Evolutionary conservation across 2,329 filamentous ascomycete species (phyloP).

Genomic region (Apiospora phragmitis): DNA sequence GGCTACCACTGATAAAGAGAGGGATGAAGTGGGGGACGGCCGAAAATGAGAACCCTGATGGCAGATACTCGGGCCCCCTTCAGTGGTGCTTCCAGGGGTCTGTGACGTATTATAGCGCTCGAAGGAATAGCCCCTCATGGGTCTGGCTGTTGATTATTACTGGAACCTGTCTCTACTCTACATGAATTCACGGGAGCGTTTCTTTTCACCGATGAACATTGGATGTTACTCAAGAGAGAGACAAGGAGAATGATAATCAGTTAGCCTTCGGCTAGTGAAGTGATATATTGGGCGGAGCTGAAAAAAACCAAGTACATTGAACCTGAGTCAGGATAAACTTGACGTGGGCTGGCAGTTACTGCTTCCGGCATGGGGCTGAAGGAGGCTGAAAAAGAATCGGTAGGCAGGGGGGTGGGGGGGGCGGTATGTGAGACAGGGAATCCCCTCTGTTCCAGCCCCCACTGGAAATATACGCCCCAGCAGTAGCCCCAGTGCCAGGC

Average conservation of each 20-base stretch:
- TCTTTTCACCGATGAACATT: neutral
- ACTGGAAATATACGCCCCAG: neutral
- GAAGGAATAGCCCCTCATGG: neutral
- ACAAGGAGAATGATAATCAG: neutral
- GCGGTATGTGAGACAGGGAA: neutral
- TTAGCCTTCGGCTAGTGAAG: neutral
- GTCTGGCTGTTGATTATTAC: neutral
- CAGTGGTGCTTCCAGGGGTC: neutral
- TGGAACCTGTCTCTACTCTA: neutral
- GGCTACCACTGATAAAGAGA: neutral
- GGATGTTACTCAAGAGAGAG: neutral
- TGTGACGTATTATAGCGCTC: neutral
- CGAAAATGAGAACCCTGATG: constrained; percentile 7
- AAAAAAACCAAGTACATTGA: neutral
- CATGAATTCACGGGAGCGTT: neutral
- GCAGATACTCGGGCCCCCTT: neutral
- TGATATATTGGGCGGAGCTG: neutral
- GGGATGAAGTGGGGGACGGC: neutral
- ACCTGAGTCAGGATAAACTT: neutral
- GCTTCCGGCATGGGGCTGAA: neutral
- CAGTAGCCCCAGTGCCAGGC: too few relatives aligned
- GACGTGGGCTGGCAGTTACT: neutral
- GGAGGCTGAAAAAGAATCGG: neutral
- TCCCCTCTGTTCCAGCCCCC: neutral
- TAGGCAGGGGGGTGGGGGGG: neutral